A percentile compares a stretch with the other conserved stretches of the same genome.
Conservation (phyloP, 1,139 yeast genomes). For the Ashbya aceris region DNA sequence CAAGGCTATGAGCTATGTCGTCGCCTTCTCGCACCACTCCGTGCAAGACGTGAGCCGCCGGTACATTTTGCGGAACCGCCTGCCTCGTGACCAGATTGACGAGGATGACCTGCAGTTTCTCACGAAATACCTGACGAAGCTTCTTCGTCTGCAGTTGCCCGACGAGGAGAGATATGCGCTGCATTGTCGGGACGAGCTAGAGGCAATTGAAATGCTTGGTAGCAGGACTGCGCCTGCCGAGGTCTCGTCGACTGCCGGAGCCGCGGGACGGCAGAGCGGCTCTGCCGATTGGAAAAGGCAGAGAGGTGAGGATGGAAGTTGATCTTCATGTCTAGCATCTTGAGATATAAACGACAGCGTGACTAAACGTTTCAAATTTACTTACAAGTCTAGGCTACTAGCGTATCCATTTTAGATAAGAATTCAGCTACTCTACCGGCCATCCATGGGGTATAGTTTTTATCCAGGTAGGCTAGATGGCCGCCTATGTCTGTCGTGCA, state of each 20-base stretch:
- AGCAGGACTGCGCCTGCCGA: slow-evolving; percentile 1
- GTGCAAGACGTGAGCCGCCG: slow-evolving; percentile 60
- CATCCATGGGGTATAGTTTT: slow-evolving; percentile 64
- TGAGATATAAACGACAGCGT: too few species aligned
- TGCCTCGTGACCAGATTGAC: slow-evolving; percentile 42
- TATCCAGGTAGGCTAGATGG: slow-evolving; percentile 60
- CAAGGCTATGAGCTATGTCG: slow-evolving; percentile 78
- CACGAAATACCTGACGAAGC: slow-evolving; percentile 35
- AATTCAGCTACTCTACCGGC: slow-evolving; percentile 54
- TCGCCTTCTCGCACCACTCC: slow-evolving; percentile 58
- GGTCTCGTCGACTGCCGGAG: slow-evolving; percentile 7
- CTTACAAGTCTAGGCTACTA: slow-evolving; percentile 20
- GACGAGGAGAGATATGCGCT: slow-evolving; percentile 30
- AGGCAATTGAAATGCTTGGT: slow-evolving; percentile 30
- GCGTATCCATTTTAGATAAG: slow-evolving; percentile 43
- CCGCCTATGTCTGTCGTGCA: slow-evolving; percentile 77
- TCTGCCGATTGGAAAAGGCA: slow-evolving; percentile 59
- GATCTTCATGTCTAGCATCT: background rate
- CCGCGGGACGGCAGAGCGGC: slow-evolving; percentile 62
- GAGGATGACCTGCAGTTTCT: slow-evolving; percentile 35
- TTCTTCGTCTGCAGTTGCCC: slow-evolving; percentile 29
- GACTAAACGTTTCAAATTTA: background rate
- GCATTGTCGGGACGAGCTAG: slow-evolving; percentile 35
- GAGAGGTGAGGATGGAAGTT: slow-evolving; percentile 67
- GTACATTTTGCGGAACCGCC: slow-evolving; percentile 47